These are phyloP conservation scores for Xylariales sp. DNA, from an alignment of 2,329 filamentous ascomycete genomes.

Conservation along the genomic window DNA sequence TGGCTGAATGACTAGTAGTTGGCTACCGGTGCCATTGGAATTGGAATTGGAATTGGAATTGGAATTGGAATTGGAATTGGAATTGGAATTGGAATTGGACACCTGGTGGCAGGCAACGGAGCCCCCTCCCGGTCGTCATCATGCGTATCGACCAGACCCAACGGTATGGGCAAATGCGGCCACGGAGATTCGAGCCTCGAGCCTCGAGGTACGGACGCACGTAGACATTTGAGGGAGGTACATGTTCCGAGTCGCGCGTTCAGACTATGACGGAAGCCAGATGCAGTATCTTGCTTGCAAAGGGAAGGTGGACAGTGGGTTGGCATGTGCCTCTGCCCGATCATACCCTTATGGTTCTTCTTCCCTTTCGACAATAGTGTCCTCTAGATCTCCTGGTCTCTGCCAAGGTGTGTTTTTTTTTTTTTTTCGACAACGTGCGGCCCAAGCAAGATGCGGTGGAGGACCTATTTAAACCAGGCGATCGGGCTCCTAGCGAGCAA, in stretches of 20 bases:
- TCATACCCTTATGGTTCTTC: neutral
- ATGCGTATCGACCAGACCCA: slow-evolving; percentile 9
- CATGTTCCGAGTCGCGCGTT: no score
- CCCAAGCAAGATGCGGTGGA: no score
- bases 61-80: neutral
- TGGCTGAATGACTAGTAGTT: no score
- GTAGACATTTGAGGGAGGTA: no score
- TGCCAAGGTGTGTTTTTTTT: neutral
- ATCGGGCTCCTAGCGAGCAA: no score
- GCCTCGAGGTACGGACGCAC: no score
- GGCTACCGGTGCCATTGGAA: no score
- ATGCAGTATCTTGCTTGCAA: neutral
- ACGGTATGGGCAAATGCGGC: slow-evolving; percentile 4
- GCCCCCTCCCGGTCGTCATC: slow-evolving; percentile 2
- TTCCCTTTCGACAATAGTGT: neutral
- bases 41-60: no score
- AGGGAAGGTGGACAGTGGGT: neutral
- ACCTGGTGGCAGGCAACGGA: neutral
- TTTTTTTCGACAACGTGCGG: no score
- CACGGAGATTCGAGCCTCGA: neutral
- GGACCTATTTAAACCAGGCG: no score
- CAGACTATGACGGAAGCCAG: no score
- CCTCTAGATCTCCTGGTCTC: neutral
- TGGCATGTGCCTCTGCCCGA: slow-evolving; percentile 4
- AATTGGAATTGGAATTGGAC: neutral